Percentiles rank a stretch among this genome's conserved stretches.
These are phyloP conservation scores for Neocatenulostroma microsporum DNA, from an alignment of 2,329 filamentous ascomycete genomes.

Conservation along the genomic window DNA sequence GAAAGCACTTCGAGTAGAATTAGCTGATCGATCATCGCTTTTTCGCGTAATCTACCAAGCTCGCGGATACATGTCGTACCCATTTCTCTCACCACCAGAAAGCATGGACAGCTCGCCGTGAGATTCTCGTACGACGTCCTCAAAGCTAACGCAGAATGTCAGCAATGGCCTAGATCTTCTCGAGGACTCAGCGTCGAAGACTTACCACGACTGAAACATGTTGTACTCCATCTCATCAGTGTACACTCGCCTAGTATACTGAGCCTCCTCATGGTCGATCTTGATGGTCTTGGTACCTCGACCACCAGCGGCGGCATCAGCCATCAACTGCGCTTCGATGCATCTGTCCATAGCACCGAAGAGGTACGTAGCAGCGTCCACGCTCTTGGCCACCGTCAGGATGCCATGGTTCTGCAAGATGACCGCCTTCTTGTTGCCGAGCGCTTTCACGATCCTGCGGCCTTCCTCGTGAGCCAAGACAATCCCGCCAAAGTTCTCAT, in stretches of 20 bases:
- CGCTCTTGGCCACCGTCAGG: constrained; percentile 29
- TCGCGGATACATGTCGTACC: constrained; percentile 14
- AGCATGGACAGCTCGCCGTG: constrained; percentile 14
- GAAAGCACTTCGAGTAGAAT: too few species aligned
- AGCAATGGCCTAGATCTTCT: background rate
- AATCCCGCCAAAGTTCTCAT: constrained; percentile 39
- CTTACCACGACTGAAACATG: constrained; percentile 17
- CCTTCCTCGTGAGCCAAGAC: constrained; percentile 36
- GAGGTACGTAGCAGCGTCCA: constrained; percentile 32
- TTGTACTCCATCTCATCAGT: constrained; percentile 17
- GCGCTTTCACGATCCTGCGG: constrained; percentile 28
- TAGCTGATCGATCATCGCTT: too few species aligned
- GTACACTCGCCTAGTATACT: constrained; percentile 42
- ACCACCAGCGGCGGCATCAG: constrained; percentile 52
- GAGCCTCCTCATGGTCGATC: constrained; percentile 59
- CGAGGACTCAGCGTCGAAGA: background rate
- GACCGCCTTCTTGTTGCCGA: constrained; percentile 29
- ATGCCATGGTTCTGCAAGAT: constrained; percentile 35
- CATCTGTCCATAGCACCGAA: constrained; percentile 31
- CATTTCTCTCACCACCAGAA: constrained; percentile 14
- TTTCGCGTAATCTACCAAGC: too few species aligned
- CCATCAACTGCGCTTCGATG: constrained; percentile 35
- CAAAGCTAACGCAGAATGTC: constrained; percentile 9
- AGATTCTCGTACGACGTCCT: constrained; percentile 15
- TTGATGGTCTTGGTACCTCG: constrained; percentile 56